phyloP scores from a whole-genome alignment of 495 filamentous ascomycete genomes.

The Neurospora tetraspora region DNA sequence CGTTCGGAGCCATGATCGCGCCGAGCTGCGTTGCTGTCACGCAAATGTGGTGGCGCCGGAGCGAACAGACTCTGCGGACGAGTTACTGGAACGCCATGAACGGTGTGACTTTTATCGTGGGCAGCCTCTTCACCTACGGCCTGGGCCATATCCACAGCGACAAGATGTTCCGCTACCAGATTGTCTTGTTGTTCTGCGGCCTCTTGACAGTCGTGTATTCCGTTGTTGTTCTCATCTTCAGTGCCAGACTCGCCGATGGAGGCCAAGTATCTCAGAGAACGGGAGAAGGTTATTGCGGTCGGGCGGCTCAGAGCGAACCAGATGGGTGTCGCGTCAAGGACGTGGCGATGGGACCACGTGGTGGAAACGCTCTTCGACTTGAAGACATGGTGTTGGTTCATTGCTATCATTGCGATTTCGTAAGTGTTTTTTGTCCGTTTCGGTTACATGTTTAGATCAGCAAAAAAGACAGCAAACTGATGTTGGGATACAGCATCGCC shows the following conservation, averaged over 20 bases:
- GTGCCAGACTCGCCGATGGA: conserved; percentile 53
- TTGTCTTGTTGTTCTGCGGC: conserved; percentile 48
- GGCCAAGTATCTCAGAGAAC: conserved; percentile 46
- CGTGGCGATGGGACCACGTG: conserved; percentile 40
- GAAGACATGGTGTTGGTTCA: conserved; percentile 62
- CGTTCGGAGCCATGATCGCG: conserved; percentile 36
- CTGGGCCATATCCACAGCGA: conserved; percentile 48
- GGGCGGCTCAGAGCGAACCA: conserved; percentile 41
- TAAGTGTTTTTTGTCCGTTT: conserved; percentile 5
- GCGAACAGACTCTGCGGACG: conserved; percentile 41
- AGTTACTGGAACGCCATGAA: conserved; percentile 45
- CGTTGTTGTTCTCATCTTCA: conserved; percentile 27
- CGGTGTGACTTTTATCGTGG: conserved; percentile 37
- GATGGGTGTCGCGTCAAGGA: conserved; percentile 33
- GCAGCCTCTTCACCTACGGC: conserved; percentile 45
- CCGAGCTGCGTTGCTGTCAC: conserved; percentile 42
- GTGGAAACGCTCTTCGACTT: conserved; percentile 50
- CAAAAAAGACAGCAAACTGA: background rate
- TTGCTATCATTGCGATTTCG: conserved; percentile 42
- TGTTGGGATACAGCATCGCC: conserved; percentile 9
- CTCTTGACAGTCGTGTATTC: conserved; percentile 34
- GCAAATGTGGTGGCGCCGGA: conserved; percentile 46
- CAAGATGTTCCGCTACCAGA: conserved; percentile 47
- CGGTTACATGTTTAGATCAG: background rate
- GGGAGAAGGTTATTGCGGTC: conserved; percentile 51